Percentiles rank a stretch among this genome's conserved stretches.
phyloP scores from a whole-genome alignment of 257 asterid species.

The Solanum peruvianum region DNA sequence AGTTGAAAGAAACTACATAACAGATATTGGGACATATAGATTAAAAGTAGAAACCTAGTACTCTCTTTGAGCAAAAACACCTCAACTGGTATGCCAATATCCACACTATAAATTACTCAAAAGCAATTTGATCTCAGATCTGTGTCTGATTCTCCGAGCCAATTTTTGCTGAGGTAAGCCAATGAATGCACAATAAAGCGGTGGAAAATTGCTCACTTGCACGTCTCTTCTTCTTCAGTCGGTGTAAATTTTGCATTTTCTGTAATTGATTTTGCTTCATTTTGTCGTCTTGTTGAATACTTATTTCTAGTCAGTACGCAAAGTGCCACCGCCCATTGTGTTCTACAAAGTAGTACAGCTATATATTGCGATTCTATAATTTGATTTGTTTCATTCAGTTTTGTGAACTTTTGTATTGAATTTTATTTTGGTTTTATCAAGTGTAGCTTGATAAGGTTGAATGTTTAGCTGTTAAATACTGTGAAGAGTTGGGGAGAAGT shows the following conservation, averaged over 20 bases:
- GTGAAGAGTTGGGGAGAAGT: neutral
- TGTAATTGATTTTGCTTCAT: neutral
- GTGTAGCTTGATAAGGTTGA: neutral
- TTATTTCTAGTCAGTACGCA: no score
- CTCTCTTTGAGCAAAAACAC: neutral
- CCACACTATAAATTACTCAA: neutral
- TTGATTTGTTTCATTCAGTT: neutral
- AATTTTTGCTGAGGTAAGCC: neutral
- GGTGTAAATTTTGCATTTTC: neutral
- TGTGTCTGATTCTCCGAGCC: neutral
- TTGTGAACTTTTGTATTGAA: neutral
- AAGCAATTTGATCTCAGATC: neutral
- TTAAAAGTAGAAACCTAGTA: neutral
- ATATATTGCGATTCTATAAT: neutral
- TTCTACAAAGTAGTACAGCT: no score
- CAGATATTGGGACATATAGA: no score
- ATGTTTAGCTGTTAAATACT: neutral
- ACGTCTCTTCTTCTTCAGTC: neutral
- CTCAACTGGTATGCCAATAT: neutral
- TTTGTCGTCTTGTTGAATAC: neutral
- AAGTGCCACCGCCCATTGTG: no score
- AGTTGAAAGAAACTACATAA: no score
- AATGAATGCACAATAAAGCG: neutral
- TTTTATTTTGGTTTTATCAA: neutral
- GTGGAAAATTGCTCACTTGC: neutral